Percentiles rank a stretch among this genome's conserved stretches.
phyloP scores from a whole-genome alignment of 1,284 basidiomycete genomes.

The Ustilago loliicola region DNA sequence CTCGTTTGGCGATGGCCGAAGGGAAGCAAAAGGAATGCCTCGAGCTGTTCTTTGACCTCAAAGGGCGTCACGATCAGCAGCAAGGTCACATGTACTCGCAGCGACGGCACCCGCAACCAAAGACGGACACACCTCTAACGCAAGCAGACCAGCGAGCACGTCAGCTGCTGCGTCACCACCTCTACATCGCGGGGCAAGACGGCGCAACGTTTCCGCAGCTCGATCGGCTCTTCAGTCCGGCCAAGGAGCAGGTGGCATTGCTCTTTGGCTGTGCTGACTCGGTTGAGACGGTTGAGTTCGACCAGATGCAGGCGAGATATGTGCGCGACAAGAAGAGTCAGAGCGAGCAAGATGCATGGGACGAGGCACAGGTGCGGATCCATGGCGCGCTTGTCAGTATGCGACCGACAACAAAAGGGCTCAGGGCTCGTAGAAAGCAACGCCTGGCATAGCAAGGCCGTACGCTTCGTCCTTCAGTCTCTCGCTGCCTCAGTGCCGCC shows the following conservation, averaged over 20 bases:
- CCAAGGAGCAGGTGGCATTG: constrained; percentile 3
- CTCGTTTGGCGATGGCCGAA: neutral
- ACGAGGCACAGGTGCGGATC: constrained; percentile 1
- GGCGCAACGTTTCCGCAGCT: neutral
- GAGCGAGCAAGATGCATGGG: neutral
- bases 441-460: neutral
- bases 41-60: neutral
- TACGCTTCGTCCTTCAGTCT: too few relatives aligned
- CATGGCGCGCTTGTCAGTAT: neutral
- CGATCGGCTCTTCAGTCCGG: neutral
- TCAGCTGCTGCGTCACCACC: neutral
- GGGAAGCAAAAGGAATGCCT: neutral
- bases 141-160: neutral
- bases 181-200: neutral
- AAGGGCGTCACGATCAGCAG: neutral
- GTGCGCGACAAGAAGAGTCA: neutral
- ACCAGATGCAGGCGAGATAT: too few relatives aligned
- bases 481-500: too few relatives aligned
- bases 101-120: neutral
- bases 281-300: neutral
- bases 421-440: neutral
- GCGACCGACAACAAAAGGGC: neutral
- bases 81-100: neutral
- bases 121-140: neutral
- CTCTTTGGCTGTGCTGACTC: neutral